A percentile compares a stretch with the other conserved stretches of the same genome.
Conservation (phyloP, 805 yeast genomes). For the Priceomyces carsonii region DNA sequence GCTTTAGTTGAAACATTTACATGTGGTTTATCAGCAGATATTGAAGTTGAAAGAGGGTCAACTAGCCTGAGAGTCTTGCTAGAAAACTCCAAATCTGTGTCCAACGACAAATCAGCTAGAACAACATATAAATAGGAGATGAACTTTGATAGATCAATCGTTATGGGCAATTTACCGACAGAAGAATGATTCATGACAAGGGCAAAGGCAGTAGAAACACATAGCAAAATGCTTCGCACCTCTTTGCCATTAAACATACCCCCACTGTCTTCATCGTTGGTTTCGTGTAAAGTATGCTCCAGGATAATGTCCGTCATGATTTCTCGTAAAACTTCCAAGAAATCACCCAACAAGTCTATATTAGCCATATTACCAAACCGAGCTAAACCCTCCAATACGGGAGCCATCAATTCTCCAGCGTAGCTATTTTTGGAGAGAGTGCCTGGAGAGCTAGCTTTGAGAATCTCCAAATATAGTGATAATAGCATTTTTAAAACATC, state of each 20-base stretch:
- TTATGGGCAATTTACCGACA: conserved; percentile 60
- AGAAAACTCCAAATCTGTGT: conserved; percentile 83
- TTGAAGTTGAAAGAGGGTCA: conserved; percentile 60
- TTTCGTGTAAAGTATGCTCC: conserved; percentile 35
- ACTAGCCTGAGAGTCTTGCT: conserved; percentile 77
- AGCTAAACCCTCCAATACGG: conserved; percentile 89
- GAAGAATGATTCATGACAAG: conserved; percentile 70
- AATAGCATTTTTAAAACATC: conserved; percentile 75
- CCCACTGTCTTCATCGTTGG: conserved; percentile 22
- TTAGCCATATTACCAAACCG: conserved; percentile 91
- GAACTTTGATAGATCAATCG: conserved; percentile 73
- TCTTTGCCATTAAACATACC: conserved; percentile 40
- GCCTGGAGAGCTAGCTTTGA: conserved; percentile 46
- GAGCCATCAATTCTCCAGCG: conserved; percentile 61
- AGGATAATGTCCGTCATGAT: conserved; percentile 57
- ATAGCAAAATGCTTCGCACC: conserved; percentile 73
- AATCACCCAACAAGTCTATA: conserved; percentile 89
- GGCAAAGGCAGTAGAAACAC: conserved; percentile 89
- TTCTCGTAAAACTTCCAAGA: conserved; percentile 85
- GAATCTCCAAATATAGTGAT: conserved; percentile 72
- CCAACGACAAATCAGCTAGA: conserved; percentile 67
- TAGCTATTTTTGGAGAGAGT: conserved; percentile 46
- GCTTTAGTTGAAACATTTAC: conserved; percentile 89
- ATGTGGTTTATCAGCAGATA: conserved; percentile 54
- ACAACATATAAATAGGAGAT: conserved; percentile 72